Evolutionary conservation across 306 rosid genomes (phyloP), one percentile per base, ranked within the genome.

Genomic region (Glycine latifolia): DNA sequence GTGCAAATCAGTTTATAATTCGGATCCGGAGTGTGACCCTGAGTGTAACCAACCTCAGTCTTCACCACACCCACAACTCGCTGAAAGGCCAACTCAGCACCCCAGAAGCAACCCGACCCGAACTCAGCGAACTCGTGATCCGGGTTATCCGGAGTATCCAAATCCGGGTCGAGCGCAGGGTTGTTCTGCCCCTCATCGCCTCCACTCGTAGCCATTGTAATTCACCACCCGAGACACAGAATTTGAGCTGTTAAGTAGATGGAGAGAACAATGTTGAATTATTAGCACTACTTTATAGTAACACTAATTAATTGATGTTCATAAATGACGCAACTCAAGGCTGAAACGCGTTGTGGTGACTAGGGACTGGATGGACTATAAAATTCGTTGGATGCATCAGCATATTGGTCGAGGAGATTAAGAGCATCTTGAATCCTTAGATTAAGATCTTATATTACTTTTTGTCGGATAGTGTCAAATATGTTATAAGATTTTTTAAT

Each of bases 31-130:
- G 73, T 79, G 71, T 88, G 90, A 59, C 98, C 98, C 75, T 91
- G 98, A 6, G 95, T 73, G 71, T 95, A 95, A 0, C 99, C 99
- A 14, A 93, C 97, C 60, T 95, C 97, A 20, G 94, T 95, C 66
- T 84, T 95, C 63, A 88, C 89, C 48, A 93, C 97, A 0, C 99
- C 99, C 0, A 0, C 43, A 10, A 93, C 79, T 44, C 97, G 87
- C 88, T 95, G 97, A 79, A 90, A 90, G 20, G 95, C 84, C 31
- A 90, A 83, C 85, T 95, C 97, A 16, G 85, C 97, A 0, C 97
- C 89, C 95, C 98, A 95, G 91, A 95, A 95, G 56, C 98, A 91
- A 48, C 98, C 98, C 4, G 91, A 91, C 76, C 89, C 97, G 72
- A 95, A 95, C 76, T 95, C 85, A 7, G 92, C 98, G 1, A 92